A percentile compares a stretch with the other conserved stretches of the same genome.
These are phyloP conservation scores for Inonotus hispidus DNA, from an alignment of 1,284 basidiomycete species.

Conservation along the genomic window DNA sequence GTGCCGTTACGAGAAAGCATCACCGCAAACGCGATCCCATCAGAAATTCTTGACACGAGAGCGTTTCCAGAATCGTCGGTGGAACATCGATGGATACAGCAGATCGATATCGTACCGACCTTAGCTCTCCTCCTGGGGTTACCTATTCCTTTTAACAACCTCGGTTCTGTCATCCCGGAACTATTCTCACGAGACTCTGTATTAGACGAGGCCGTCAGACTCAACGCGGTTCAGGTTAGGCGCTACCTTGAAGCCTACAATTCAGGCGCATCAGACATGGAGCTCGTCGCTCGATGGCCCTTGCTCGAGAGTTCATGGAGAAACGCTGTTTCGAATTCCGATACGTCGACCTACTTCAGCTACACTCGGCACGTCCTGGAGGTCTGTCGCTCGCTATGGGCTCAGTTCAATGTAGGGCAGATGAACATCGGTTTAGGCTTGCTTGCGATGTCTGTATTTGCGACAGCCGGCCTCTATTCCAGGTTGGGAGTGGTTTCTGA, in stretches of 20 bases:
- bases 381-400: constrained; percentile 86
- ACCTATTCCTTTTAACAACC: constrained; percentile 93
- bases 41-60: constrained; percentile 44
- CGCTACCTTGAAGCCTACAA: constrained; percentile 77
- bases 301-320: constrained; percentile 46
- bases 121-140: constrained; percentile 88
- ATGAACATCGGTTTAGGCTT: constrained; percentile 67
- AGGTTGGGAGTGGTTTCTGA: constrained; percentile 34
- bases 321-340: constrained; percentile 26
- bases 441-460: constrained; percentile 41
- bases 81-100: constrained; percentile 71
- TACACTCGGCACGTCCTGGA: constrained; percentile 66
- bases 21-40: constrained; percentile 33
- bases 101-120: constrained; percentile 93
- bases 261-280: constrained; percentile 59
- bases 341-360: constrained; percentile 31
- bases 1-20: constrained; percentile 35
- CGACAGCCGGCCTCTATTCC: constrained; percentile 45
- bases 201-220: constrained; percentile 57
- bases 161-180: constrained; percentile 90
- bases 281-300: constrained; percentile 62
- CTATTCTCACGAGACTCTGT: constrained; percentile 50
- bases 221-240: constrained; percentile 78
- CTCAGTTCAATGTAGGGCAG: constrained; percentile 80
- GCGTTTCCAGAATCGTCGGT: constrained; percentile 57